Conservation (phyloP, 1,139 yeast species). For the Hyphopichia pseudoburtonii region DNA sequence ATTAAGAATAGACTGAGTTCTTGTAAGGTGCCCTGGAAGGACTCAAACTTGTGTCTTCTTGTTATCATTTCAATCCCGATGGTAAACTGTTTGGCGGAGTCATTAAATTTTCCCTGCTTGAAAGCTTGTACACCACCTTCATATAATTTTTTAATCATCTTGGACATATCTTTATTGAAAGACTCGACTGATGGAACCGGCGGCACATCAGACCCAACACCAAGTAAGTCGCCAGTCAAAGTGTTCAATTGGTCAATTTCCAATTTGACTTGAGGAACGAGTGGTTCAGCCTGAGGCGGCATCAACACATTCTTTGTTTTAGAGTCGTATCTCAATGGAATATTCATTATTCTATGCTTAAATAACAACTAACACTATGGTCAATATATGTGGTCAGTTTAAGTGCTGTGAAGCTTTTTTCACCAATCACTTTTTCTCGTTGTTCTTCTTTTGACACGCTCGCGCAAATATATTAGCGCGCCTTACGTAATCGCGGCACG, state of each 20-base stretch:
- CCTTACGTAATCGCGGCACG: no score
- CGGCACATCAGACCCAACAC: slow-evolving; percentile 64
- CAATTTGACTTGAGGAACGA: slow-evolving; percentile 32
- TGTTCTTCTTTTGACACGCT: no score
- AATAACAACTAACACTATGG: no score
- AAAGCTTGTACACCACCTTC: slow-evolving; percentile 69
- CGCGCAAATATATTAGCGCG: no score
- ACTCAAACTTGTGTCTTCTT: slow-evolving; percentile 83
- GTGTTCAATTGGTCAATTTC: slow-evolving; percentile 67
- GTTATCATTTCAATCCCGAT: slow-evolving; percentile 81
- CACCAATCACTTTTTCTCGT: no score
- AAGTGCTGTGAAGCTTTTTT: no score
- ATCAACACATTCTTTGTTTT: slow-evolving; percentile 27
- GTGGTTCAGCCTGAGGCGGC: slow-evolving; percentile 20
- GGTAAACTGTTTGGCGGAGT: slow-evolving; percentile 70
- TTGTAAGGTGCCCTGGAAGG: slow-evolving; percentile 75
- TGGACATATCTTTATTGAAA: slow-evolving; percentile 58
- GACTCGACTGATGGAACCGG: slow-evolving; percentile 58
- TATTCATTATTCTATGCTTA: slow-evolving; percentile 23
- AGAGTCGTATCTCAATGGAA: slow-evolving; percentile 27
- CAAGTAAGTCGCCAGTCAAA: slow-evolving; percentile 58
- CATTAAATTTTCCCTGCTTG: slow-evolving; percentile 60
- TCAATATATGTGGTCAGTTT: no score
- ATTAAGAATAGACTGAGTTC: slow-evolving; percentile 72
- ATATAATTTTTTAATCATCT: slow-evolving; percentile 70